Conservation (phyloP, 2,329 filamentous ascomycete genomes). For the Pezicula rhizophila region DNA sequence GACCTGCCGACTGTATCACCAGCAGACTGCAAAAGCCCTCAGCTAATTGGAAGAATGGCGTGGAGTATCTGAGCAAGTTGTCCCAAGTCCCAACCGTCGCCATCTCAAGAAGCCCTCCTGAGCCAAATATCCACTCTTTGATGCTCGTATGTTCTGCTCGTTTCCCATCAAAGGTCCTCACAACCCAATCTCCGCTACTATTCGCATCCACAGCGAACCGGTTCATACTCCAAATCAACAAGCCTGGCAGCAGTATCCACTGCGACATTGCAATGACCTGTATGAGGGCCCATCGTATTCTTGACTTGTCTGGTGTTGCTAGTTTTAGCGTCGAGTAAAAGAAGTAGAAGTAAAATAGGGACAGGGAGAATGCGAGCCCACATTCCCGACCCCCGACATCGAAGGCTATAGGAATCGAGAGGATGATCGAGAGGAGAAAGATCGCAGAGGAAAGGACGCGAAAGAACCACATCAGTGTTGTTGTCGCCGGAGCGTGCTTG, state of each 20-base stretch:
- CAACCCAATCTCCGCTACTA: conserved; percentile 68
- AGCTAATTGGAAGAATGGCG: conserved; percentile 85
- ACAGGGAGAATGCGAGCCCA: conserved; percentile 87
- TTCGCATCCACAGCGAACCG: conserved; percentile 91
- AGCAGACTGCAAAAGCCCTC: conserved; percentile 96
- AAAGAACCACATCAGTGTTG: conserved; percentile 73
- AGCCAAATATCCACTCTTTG: conserved; percentile 83
- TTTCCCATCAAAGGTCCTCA: conserved; percentile 67
- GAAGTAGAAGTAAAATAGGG: conserved; percentile 86
- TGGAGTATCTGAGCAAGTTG: conserved; percentile 80
- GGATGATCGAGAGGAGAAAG: conserved; percentile 87
- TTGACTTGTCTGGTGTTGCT: conserved; percentile 71
- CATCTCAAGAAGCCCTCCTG: conserved; percentile 73
- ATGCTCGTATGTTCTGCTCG: conserved; percentile 60
- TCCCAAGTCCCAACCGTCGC: conserved; percentile 84
- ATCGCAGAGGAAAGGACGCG: conserved; percentile 71
- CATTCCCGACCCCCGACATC: conserved; percentile 95
- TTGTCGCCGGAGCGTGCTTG: conserved; percentile 40
- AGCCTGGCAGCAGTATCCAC: conserved; percentile 76
- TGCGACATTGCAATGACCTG: conserved; percentile 69
- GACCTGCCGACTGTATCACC: conserved; percentile 90
- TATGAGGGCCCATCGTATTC: conserved; percentile 66
- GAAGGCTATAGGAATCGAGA: conserved; percentile 94
- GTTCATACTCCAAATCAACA: conserved; percentile 93
- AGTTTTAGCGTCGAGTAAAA: conserved; percentile 76